Base-by-base conservation (phyloP, 345 rosid species). In the Citrus inodora region DNA sequence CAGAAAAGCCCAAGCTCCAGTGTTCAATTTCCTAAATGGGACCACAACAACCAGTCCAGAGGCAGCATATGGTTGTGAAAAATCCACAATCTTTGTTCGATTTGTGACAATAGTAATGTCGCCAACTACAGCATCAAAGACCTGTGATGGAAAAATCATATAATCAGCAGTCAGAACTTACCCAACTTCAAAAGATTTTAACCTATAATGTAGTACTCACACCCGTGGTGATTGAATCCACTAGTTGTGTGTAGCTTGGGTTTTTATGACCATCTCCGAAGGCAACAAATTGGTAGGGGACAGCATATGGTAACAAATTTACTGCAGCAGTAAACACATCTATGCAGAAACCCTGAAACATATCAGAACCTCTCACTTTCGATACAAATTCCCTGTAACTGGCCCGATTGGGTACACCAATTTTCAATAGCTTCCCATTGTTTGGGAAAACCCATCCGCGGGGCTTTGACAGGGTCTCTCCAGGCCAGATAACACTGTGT, bases 381-480 rank as follows among this genome's bases (percentile, higher is more conserved):
- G 99, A 81, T 68, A 93, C 95, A 80, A 92, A 96, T 85, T 93
- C 98, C 68, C 81, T 85, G 83, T 82, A 93, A 82, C 98, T 85
- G 55, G 80, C 88, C 21, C 98, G 92, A 82, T 83, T 75, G 1
- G 99, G 99, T 75, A 93, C 98, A 14, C 94, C 99, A 17, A 96
- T 88, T 85, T 81, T 87, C 79, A 96, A 83, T 66, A 81, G 93
- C 83, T 90, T 91, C 84, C 99, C 99, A 72, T 90, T 92, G 87
- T 89, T 91, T 3, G 98, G 90, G 60, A 96, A 93, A 65, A 89
- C 99, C 98, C 99, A 96, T 79, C 99, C 99, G 13, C 97, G 96
- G 48, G 99, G 99, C 55, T 77, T 88, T 37, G 77, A 60, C 73
- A 76, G 75, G n/a, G 93, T 85, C 77, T 93, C 99, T 58, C 99